A percentile compares a stretch with the other conserved stretches of the same genome.
phyloP scores from a whole-genome alignment of 306 rosid genomes.

The Crataegus laevigata region DNA sequence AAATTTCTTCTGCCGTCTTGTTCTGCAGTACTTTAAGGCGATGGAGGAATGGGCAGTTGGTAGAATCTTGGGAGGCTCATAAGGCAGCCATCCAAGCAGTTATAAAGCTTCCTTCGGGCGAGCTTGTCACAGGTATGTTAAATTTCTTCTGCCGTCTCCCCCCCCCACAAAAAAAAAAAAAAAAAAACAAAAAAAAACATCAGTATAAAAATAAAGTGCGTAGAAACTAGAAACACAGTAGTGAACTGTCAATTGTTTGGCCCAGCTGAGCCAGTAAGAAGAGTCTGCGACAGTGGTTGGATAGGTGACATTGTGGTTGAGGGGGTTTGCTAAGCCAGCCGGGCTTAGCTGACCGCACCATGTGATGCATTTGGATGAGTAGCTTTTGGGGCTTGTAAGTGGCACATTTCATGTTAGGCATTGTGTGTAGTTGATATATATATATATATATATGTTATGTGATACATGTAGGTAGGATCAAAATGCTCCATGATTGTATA shows the following conservation, averaged over 20 bases:
- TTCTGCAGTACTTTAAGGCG: conserved; percentile 60
- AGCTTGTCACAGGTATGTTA: conserved; percentile 77
- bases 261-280: not conserved
- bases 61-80: conserved; percentile 88
- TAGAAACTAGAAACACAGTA: not conserved
- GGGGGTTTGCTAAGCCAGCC: not conserved
- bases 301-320: not conserved
- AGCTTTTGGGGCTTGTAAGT: not conserved
- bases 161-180: not conserved
- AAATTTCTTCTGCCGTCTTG: conserved; percentile 8
- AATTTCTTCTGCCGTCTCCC: too few relatives aligned
- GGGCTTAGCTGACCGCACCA: not conserved
- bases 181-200: not conserved
- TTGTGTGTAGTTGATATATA: not conserved
- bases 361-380: not conserved
- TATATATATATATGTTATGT: not conserved
- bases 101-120: conserved; percentile 78
- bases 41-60: conserved; percentile 69
- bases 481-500: not conserved
- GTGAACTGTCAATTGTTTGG: too few relatives aligned
- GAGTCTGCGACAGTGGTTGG: not conserved
- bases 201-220: not conserved
- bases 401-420: not conserved
- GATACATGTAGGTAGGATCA: not conserved
- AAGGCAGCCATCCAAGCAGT: conserved; percentile 76